Conservation (phyloP, 164 flowering plant genomes). For the Vitis riparia region DNA sequence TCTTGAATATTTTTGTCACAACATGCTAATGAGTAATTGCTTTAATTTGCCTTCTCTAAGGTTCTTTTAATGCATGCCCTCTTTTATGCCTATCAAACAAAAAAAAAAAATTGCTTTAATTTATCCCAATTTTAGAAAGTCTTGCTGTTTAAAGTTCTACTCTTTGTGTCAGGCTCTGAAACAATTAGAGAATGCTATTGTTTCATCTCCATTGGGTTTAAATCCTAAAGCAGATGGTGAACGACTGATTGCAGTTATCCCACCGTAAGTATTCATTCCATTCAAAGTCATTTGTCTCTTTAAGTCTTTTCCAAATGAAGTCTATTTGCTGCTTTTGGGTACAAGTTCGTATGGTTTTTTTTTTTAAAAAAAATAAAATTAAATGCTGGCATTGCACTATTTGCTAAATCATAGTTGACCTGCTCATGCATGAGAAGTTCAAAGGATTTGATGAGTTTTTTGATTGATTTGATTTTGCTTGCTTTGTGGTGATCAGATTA, state of each 20-base stretch:
- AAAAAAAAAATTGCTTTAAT: neutral
- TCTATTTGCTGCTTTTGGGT: neutral
- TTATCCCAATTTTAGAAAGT: neutral
- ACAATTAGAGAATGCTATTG: slow-evolving; percentile 74
- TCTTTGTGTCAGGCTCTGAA: slow-evolving; percentile 57
- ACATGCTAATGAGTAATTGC: neutral
- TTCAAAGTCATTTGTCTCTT: slow-evolving; percentile 6
- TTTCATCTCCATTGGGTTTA: slow-evolving; percentile 83
- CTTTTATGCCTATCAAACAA: too few species aligned
- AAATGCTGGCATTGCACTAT: too few species aligned
- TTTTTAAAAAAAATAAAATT: too few species aligned
- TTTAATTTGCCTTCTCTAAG: neutral
- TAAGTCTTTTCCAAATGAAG: neutral
- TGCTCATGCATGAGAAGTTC: neutral
- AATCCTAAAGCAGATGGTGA: slow-evolving; percentile 79
- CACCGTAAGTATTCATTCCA: slow-evolving; percentile 62
- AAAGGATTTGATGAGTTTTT: neutral
- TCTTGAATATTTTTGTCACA: neutral
- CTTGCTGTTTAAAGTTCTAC: slow-evolving; percentile 1
- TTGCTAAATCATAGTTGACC: neutral
- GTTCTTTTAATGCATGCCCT: too few species aligned
- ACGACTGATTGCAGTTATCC: slow-evolving; percentile 71
- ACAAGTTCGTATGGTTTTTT: neutral
- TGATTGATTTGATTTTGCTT: slow-evolving; percentile 18
- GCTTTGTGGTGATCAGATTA: slow-evolving; percentile 48